Conservation (phyloP, 768 basidiomycete species). For the Pleurotus tuoliensis region DNA sequence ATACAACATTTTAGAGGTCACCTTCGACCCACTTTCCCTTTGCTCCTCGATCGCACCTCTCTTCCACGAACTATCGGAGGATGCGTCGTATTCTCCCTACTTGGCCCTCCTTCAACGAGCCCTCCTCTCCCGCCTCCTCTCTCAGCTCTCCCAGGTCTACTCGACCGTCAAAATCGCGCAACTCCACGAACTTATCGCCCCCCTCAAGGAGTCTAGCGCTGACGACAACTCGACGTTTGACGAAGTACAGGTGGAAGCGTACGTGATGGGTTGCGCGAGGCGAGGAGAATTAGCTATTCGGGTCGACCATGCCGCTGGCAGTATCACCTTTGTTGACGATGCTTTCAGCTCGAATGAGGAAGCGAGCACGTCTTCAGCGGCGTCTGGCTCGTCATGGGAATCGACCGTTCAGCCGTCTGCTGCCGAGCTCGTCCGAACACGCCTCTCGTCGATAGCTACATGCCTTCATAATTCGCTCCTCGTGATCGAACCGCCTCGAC, state of each 20-base stretch:
- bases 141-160: conserved; percentile 91
- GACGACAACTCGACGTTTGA: conserved; percentile 47
- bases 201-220: conserved; percentile 55
- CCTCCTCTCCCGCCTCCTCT: conserved; percentile 84
- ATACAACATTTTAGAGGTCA: conserved; percentile 86
- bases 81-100: conserved; percentile 72
- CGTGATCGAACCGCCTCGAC: conserved; percentile 42
- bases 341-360: conserved; percentile 52
- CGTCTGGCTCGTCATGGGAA: conserved; percentile 27
- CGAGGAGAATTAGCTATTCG: conserved; percentile 83
- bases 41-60: conserved; percentile 77
- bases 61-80: conserved; percentile 52
- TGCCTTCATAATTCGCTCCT: conserved; percentile 71
- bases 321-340: conserved; percentile 81
- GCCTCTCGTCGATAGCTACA: conserved; percentile 71
- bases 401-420: conserved; percentile 64
- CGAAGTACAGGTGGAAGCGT: conserved; percentile 81
- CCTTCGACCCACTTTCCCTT: conserved; percentile 89
- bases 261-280: conserved; percentile 88
- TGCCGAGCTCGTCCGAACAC: conserved; percentile 69
- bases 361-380: conserved; percentile 22
- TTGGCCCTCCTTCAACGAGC: conserved; percentile 89
- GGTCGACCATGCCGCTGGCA: conserved; percentile 84
- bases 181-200: conserved; percentile 74
- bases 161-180: conserved; percentile 77